Base-by-base conservation (phyloP, 2,329 filamentous ascomycete genomes). In the Fusarium kyushuense region DNA sequence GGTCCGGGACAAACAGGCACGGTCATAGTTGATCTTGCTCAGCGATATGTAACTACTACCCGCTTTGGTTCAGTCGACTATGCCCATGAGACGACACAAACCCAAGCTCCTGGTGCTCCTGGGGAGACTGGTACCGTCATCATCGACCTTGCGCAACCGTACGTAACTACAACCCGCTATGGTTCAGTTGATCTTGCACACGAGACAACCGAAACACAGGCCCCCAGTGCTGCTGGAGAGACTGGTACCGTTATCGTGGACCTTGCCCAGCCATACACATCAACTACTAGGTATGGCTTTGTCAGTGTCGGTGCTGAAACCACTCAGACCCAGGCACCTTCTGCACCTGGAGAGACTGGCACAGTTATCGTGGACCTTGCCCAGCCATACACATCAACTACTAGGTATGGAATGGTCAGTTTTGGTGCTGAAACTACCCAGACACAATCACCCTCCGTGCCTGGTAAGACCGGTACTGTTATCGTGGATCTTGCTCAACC, bases 401-500 rank as follows among this genome's bases (percentile, higher is more conserved):
- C 54, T 5, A 29, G 54, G 5, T 56, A 56, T 6, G 54, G 54
- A 1, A 7, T 33, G 0, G 35, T 56, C 2, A 9, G 17, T 8
- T 4, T 13, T 19, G 29, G n/a, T 4, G 29, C 21, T 3, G 46
- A 48, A 13, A 48, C 30, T 11, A 41, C 21, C n/a, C 41, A 43
- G 21, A 48, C 46, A 8, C 36, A 19, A 25, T 14, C 38, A 8
- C 21, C 38, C 4, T 29, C 27, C 11, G 27, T 32, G 14, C 38
- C 49, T 14, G 49, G 49, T 9, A 27, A 53, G 6, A 33, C 21
- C 5, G 49, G 27, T 6, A 53, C 38, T 1, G 45, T 61, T 6
- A 21, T 58, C 2, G 19, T 52, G 2, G 45, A 61, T 33, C 27
- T 59, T 6, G 38, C 54, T 1, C 58, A 61, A 9, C 54, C 45